phyloP scores from a whole-genome alignment of 331 rosid species.

The Saraca asoca region DNA sequence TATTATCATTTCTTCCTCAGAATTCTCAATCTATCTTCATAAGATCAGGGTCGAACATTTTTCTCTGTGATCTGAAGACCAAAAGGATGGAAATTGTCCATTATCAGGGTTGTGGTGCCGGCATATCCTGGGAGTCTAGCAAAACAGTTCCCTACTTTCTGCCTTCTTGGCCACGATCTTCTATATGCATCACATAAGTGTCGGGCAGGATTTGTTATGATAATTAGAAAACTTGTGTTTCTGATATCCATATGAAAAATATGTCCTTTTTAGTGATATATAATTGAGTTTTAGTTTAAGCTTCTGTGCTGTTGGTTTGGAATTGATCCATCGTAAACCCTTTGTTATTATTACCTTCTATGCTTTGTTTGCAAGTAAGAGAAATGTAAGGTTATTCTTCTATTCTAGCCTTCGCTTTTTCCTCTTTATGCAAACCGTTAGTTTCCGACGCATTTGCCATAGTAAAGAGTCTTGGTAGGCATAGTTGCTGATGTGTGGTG shows the following conservation, averaged over 20 bases:
- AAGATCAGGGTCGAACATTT: slow-evolving; percentile 58
- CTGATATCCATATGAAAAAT: slow-evolving; percentile 14
- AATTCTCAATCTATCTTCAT: slow-evolving; percentile 60
- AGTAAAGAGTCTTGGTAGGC: no score
- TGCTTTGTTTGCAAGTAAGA: neutral
- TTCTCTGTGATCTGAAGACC: slow-evolving; percentile 49
- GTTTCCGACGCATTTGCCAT: neutral
- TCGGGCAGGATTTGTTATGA: slow-evolving; percentile 17
- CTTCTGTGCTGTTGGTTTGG: slow-evolving; percentile 5
- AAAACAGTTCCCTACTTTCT: slow-evolving; percentile 64
- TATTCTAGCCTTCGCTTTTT: no score
- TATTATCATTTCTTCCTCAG: slow-evolving; percentile 57
- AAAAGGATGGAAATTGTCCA: slow-evolving; percentile 44
- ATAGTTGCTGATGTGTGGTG: neutral
- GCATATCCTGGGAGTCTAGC: slow-evolving; percentile 69
- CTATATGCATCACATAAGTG: slow-evolving; percentile 19
- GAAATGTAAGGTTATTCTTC: neutral
- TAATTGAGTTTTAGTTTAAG: slow-evolving; percentile 15
- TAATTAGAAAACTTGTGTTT: slow-evolving; percentile 8
- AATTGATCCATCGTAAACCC: neutral
- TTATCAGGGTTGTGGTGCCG: slow-evolving; percentile 56
- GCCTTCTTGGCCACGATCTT: slow-evolving; percentile 65
- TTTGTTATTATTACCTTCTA: neutral
- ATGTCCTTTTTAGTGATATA: slow-evolving; percentile 8
- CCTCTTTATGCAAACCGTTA: no score